Conservation (phyloP, 2,329 filamentous ascomycete species). For the Cordyceps militaris region DNA sequence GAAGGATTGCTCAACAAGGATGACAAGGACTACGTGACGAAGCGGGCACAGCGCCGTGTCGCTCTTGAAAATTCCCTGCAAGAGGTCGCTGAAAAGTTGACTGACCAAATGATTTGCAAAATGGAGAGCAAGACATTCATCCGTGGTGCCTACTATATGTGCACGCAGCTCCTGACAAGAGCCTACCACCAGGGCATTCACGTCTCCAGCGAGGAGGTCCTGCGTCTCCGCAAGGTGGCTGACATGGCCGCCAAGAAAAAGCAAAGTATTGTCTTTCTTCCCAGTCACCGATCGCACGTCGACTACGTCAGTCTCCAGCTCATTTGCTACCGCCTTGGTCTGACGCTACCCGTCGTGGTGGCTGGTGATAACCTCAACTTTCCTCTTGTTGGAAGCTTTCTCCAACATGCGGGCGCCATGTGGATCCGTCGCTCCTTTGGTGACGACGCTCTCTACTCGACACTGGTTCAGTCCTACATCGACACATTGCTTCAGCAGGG, state of each 20-base stretch:
- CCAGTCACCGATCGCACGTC: slow-evolving; percentile 89
- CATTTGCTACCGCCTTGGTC: slow-evolving; percentile 87
- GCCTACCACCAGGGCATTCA: slow-evolving; percentile 98
- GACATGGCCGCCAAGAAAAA: slow-evolving; percentile 77
- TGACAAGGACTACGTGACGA: slow-evolving; percentile 44
- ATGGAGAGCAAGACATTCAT: slow-evolving; percentile 95
- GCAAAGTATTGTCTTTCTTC: slow-evolving; percentile 92
- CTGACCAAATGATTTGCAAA: slow-evolving; percentile 97
- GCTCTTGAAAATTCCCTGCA: slow-evolving; percentile 67
- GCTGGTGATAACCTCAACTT: slow-evolving; percentile 96
- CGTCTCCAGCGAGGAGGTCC: slow-evolving; percentile 87
- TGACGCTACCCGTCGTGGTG: slow-evolving; percentile 84
- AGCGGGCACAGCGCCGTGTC: slow-evolving; percentile 47
- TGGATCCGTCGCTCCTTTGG: slow-evolving; percentile 92
- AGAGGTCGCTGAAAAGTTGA: slow-evolving; percentile 78
- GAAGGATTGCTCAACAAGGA: slow-evolving; percentile 59
- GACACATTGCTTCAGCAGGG: slow-evolving; percentile 85
- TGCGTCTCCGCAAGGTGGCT: slow-evolving; percentile 74
- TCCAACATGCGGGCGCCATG: slow-evolving; percentile 96
- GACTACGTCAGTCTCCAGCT: slow-evolving; percentile 94
- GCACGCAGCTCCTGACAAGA: slow-evolving; percentile 79
- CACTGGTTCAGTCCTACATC: slow-evolving; percentile 93
- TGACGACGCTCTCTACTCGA: slow-evolving; percentile 82
- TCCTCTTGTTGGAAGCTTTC: slow-evolving; percentile 77
- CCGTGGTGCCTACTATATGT: slow-evolving; percentile 80